Evolutionary conservation across 345 rosid species (phyloP), one percentile per base, ranked within the genome.

Genomic region (Jatropha curcas): DNA sequence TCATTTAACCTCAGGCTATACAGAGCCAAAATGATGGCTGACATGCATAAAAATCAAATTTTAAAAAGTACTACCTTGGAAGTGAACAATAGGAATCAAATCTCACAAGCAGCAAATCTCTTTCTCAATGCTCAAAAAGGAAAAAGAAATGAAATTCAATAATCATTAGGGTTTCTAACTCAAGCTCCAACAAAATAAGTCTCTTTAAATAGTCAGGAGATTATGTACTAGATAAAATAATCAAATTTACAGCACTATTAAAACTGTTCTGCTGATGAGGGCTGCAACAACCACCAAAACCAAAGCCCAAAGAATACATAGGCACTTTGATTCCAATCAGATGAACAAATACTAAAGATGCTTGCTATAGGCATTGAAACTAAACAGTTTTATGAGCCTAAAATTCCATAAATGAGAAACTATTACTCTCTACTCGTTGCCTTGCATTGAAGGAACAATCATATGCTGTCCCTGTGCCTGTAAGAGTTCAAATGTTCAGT

Each of bases 401-500:
- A 7, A 68, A 41, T 71, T 58, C 71, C 63, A 63, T 34, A 34
- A 67, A 35, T 25, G 50, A 48, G 62, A 41, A 7, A 30, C 70
- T 43, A 43, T 17, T 41, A 37, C 31, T 51, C 82, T 83, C 82
- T 86, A 86, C 71, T 83, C 80, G 17, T 82, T 80, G 53, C 87
- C 87, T 35, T 77, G 89, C 87, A 86, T 82, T 60, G 84, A 80
- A 48, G 86, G 87, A 65, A 71, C 69, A 7, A 86, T 74, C 85
- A 83, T 77, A 74, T 86, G 85, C 77, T 81, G 85, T 59, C 85
- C 87, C 68, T 74, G 89, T 35, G 34, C 87, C 87, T 86, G 87
- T 70, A 71, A 73, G 33, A 77, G 70, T 53, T 65, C 25, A 76
- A 43, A 27, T 74, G 70, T 53, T 65, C 25, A 76, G 35, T 57